Conservation (phyloP, 371 early-diverging fungal genomes). For the Mortierella sp. region DNA sequence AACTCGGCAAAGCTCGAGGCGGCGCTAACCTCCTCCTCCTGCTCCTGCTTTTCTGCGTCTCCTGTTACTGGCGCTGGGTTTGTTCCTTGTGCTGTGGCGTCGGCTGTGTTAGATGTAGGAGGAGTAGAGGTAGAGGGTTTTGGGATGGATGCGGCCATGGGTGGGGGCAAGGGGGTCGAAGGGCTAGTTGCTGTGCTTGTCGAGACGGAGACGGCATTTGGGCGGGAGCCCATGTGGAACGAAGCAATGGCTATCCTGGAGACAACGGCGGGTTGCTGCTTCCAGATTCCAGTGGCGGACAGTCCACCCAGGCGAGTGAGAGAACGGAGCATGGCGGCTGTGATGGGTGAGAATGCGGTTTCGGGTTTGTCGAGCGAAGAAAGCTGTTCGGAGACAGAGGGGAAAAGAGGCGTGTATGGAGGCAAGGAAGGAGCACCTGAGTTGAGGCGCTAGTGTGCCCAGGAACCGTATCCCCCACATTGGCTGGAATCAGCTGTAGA, state of each 20-base stretch:
- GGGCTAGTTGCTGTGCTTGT: constrained; percentile 35
- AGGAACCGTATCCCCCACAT: background rate
- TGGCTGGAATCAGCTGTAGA: background rate
- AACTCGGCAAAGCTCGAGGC: constrained; percentile 32
- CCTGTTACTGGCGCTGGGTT: constrained; percentile 14
- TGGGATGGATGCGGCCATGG: constrained; percentile 21
- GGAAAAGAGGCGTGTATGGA: background rate
- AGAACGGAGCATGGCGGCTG: constrained; percentile 29
- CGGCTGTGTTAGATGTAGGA: background rate
- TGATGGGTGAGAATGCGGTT: background rate
- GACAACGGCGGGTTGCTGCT: constrained; percentile 12
- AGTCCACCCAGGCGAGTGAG: constrained; percentile 28
- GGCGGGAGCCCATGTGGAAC: constrained; percentile 35
- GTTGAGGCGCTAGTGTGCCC: background rate
- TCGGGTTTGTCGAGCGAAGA: background rate
- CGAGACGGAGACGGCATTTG: constrained; percentile 23
- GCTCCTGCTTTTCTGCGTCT: background rate
- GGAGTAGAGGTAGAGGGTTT: background rate
- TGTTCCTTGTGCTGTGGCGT: background rate
- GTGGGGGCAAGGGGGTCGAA: constrained; percentile 46
- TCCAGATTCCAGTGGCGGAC: constrained; percentile 18
- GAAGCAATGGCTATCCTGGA: constrained; percentile 28
- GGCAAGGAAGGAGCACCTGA: background rate
- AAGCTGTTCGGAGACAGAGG: background rate
- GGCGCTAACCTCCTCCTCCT: background rate